phyloP scores from a whole-genome alignment of 768 basidiomycete species.

The Melanogaster broomeanus region DNA sequence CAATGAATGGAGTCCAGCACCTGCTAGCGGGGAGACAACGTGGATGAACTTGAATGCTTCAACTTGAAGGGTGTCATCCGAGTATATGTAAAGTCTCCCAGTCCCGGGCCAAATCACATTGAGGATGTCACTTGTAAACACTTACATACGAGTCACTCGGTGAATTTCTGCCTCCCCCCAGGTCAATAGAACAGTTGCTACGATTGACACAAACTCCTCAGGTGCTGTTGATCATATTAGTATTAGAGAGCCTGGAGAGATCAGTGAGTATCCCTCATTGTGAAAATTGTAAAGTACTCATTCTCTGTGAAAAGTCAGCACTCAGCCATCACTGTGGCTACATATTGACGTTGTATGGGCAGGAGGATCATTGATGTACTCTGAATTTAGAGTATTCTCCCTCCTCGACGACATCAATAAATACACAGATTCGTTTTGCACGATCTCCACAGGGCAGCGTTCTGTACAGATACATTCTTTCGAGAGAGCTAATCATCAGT shows the following conservation, averaged over 20 bases:
- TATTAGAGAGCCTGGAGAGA: slow-evolving; percentile 68
- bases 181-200: too few species aligned
- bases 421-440: slow-evolving; percentile 78
- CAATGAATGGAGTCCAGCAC: too few species aligned
- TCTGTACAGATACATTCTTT: neutral
- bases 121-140: too few species aligned
- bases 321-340: slow-evolving; percentile 71
- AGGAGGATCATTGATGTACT: slow-evolving; percentile 78
- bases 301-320: slow-evolving; percentile 45
- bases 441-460: slow-evolving; percentile 82
- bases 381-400: slow-evolving; percentile 66
- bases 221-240: slow-evolving; percentile 88
- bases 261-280: slow-evolving; percentile 50
- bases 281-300: neutral
- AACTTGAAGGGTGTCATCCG: too few species aligned
- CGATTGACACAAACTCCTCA: slow-evolving; percentile 90
- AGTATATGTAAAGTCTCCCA: too few species aligned
- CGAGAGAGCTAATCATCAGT: neutral
- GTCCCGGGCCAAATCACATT: too few species aligned
- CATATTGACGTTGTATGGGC: slow-evolving; percentile 95
- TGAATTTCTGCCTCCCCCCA: too few species aligned
- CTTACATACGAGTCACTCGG: too few species aligned
- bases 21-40: too few species aligned
- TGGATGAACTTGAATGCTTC: too few species aligned
- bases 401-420: slow-evolving; percentile 73